Base-by-base conservation (phyloP, 1,284 basidiomycete species). In the Apiotrichum sp. region DNA sequence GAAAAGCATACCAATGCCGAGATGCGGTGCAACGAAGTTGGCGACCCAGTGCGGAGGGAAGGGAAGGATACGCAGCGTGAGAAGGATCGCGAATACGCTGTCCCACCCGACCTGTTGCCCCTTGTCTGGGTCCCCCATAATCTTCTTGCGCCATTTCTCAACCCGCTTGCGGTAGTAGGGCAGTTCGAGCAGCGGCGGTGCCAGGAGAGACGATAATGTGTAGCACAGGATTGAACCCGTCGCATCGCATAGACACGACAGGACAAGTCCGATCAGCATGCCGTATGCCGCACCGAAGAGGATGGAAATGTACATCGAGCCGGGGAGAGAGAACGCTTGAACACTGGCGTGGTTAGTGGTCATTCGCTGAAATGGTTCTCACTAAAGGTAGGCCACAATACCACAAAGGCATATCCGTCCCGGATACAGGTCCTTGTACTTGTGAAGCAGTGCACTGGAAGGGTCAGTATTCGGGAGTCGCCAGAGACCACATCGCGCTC, bases 231-330 rank as follows among this genome's bases (percentile, higher is more conserved):
- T 83, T 0, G 92, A 92, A 31, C 95, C 95, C 0, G 86, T 84
- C 9, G 93, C 91, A 48, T 98, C 89, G 71, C 90, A 93, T 1
- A 87, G 82, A 68, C 93, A 98, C 6, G 89, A 89, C n/a, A 98
- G 81, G 1, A 90, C 86, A 2, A 98, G 81, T 0, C 93, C 93
- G 6, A 86, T 77, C 1, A 89, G 78, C n/a, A 96, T 86, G 38
- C 95, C 93, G 85, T 93, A 98, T 6, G 98, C 86, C 0, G 95
- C 95, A 35, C 95, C 95, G 11, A 89, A 93, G 7, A 98, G 84
- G 69, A 98, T 97, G 50, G 90, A 92, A 58, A 98, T 84, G 73
- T 98, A 98, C 93, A 98, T 98, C 29, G 91, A 95, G 0, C 95
- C 95, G 0, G 95, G 95, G 5, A 98, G 82, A 2, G 90, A 93